phyloP scores from a whole-genome alignment of 2,329 filamentous ascomycete species.

The Cladosporium sp. region DNA sequence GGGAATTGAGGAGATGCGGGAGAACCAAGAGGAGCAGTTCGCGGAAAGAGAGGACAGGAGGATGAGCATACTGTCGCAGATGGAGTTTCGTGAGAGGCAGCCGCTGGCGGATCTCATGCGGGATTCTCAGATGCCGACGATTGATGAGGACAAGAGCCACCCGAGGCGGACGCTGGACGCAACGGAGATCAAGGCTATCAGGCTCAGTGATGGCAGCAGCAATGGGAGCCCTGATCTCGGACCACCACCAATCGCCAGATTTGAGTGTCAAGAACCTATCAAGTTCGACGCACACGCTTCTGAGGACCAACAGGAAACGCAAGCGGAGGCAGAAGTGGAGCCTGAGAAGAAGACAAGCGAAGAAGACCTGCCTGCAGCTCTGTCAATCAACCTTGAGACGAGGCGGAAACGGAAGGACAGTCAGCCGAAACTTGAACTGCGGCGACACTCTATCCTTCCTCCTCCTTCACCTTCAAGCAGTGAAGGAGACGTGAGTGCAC shows the following conservation, averaged over 20 bases:
- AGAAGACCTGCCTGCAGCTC: slow-evolving; percentile 29
- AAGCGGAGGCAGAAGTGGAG: not conserved
- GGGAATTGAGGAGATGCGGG: slow-evolving; percentile 48
- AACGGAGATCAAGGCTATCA: slow-evolving; percentile 50
- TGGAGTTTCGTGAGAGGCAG: slow-evolving; percentile 27
- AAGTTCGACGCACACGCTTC: slow-evolving; percentile 33
- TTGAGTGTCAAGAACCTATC: slow-evolving; percentile 44
- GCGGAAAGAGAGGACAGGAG: slow-evolving; percentile 16
- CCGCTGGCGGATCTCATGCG: slow-evolving; percentile 27
- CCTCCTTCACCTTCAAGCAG: slow-evolving; percentile 32
- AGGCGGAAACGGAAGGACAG: slow-evolving; percentile 48
- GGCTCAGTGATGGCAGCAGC: slow-evolving; percentile 46
- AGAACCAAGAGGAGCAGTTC: slow-evolving; percentile 13
- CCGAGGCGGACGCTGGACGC: slow-evolving; percentile 59
- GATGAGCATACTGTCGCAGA: slow-evolving; percentile 6
- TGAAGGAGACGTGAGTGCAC: slow-evolving; percentile 27
- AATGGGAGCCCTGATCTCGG: slow-evolving; percentile 64
- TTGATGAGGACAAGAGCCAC: slow-evolving; percentile 63
- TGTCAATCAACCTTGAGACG: slow-evolving; percentile 47
- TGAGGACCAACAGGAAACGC: slow-evolving; percentile 17
- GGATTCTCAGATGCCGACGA: slow-evolving; percentile 51
- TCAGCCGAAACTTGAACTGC: slow-evolving; percentile 37
- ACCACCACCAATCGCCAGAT: slow-evolving; percentile 48
- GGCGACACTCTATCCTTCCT: slow-evolving; percentile 37
- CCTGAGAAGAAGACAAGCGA: slow-evolving; percentile 16